Evolutionary conservation across 108 stramenopile genomes (phyloP), one percentile per base, ranked within the genome.

Genomic region (Pseudonitzschia delicatissima): DNA sequence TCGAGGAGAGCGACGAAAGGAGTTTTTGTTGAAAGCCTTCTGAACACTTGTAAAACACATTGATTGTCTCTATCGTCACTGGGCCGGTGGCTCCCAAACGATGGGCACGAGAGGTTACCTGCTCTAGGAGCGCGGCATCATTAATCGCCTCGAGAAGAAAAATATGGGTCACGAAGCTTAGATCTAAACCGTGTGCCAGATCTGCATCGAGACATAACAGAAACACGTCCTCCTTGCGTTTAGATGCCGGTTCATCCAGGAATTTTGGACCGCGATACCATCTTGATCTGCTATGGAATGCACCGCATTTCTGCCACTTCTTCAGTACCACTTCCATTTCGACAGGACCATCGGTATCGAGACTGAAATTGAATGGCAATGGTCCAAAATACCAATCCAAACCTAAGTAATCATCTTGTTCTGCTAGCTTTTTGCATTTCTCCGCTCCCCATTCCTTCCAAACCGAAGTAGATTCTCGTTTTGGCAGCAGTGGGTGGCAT

Each of bases 101-200:
- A 77, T 93, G 85, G 42, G 92, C 92, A 2, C 92, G 83, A 39
- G 78, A 77, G 4, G 90, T 82, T 9, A 93, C 84, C 64, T 92
- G 84, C 57, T 85, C 84, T 17, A 87, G 71, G 25, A 93, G 55
- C 13, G 86, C 82, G 1, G 82, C 71, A 71, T 93, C 90, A 42
- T 85, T 68, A 57, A 93, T 93, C 13, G 86, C 69, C 44, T 93
- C 90, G 32, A 90, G 67, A 3, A 93, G 73, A 62, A 91, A 91
- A 20, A 93, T 67, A 58, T 91, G 92, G 26, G 90, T 90, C 26
- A 87, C 90, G 67, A 88, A 91, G 60, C 83, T 84, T 2, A 93
- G 73, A 57, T 91, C 92, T 25, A 93, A 69, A 4, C 92, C 88
- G 32, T 84, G 83, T n/a, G 82, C 53, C 23, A 88, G 83, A 20